A percentile compares a stretch with the other conserved stretches of the same genome.
Conservation (phyloP, 2,329 filamentous ascomycete genomes). For the Fusarium pilosicola region DNA sequence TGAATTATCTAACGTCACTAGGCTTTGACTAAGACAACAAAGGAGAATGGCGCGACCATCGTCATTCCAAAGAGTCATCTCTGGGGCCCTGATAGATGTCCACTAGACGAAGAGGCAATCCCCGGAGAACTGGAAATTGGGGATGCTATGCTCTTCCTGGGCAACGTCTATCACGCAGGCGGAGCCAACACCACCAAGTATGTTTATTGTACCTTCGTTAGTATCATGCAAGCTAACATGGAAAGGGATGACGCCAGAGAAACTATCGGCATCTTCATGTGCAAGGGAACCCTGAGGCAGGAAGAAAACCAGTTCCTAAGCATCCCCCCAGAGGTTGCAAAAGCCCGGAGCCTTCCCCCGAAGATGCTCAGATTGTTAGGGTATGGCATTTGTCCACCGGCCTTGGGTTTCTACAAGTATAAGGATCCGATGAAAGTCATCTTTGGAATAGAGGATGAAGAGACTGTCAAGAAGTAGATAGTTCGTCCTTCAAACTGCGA, state of each 20-base stretch:
- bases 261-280: not conserved
- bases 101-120: fast-evolving
- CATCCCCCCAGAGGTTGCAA: not conserved
- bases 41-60: fast-evolving
- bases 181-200: not conserved
- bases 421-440: not conserved
- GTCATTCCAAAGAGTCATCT: not conserved
- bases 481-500: fast-evolving
- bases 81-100: not conserved
- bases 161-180: not conserved
- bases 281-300: not conserved
- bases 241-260: not conserved
- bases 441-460: not conserved
- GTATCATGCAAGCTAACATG: fast-evolving
- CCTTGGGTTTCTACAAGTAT: not conserved
- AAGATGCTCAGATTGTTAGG: not conserved
- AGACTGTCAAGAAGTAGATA: not conserved
- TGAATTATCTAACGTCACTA: not conserved
- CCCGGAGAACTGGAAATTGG: fast-evolving
- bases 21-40: not conserved
- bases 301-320: not conserved
- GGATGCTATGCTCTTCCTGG: not conserved
- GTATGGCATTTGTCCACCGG: not conserved
- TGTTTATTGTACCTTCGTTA: fast-evolving
- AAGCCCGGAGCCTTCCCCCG: fast-evolving